Conservation (phyloP, 306 rosid genomes). For the Alnus rubra region DNA sequence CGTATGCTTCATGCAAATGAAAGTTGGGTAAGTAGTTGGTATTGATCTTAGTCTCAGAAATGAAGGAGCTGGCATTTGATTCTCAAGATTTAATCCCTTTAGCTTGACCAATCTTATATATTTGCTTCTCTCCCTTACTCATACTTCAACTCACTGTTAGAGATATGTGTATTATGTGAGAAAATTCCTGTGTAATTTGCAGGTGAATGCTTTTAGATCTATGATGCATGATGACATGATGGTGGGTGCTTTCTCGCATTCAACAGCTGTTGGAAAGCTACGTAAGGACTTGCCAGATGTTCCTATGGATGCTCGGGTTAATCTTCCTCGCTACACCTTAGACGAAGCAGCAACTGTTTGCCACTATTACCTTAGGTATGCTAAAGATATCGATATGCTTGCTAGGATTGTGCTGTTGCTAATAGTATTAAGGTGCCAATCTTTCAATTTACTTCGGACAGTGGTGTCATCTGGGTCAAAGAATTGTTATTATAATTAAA, state of each 20-base stretch:
- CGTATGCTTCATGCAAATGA: not conserved
- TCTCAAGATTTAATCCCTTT: not conserved
- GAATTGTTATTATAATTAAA: constrained; percentile 9
- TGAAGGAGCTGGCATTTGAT: not conserved
- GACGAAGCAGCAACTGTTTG: constrained; percentile 86
- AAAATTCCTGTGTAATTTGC: constrained; percentile 34
- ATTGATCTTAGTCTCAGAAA: not conserved
- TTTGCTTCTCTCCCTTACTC: not conserved
- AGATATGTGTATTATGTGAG: constrained; percentile 9
- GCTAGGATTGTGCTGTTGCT: constrained; percentile 13
- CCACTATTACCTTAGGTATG: constrained; percentile 86
- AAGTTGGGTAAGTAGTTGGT: not conserved
- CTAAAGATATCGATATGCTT: constrained; percentile 9
- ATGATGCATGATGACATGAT: constrained; percentile 90
- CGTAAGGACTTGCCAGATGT: constrained; percentile 90
- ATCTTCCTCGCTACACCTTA: constrained; percentile 75
- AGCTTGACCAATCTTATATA: not conserved
- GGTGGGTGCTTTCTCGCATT: constrained; percentile 98
- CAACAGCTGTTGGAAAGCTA: constrained; percentile 96
- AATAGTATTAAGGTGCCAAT: constrained; percentile 7
- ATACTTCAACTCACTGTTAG: constrained; percentile 10
- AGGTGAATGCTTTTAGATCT: constrained; percentile 95
- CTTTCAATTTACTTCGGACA: constrained; percentile 11
- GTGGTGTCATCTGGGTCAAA: not conserved
- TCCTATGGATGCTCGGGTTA: constrained; percentile 74